Percentiles rank a stretch among this genome's conserved stretches.
These are phyloP conservation scores for Tylopilus sp. DNA, from an alignment of 768 basidiomycete genomes.

Conservation along the genomic window DNA sequence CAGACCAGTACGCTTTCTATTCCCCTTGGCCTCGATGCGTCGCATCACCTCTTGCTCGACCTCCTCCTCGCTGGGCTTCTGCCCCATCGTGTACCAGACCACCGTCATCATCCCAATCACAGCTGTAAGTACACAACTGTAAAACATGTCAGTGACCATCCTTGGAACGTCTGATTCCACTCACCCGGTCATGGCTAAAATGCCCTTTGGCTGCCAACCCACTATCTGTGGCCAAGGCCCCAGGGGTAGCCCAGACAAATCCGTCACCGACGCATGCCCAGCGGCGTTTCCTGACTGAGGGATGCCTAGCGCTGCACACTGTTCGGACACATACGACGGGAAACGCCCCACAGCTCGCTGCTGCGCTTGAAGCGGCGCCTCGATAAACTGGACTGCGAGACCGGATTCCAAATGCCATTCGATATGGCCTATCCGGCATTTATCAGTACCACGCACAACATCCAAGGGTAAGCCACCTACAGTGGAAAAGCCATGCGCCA, in stretches of 20 bases:
- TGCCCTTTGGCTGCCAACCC: constrained; percentile 72
- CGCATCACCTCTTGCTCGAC: constrained; percentile 66
- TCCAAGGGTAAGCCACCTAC: constrained; percentile 38
- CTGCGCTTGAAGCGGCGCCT: constrained; percentile 74
- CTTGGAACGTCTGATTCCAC: too few species aligned
- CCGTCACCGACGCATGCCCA: constrained; percentile 65
- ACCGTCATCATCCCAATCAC: constrained; percentile 79
- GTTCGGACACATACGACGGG: constrained; percentile 62
- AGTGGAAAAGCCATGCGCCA: constrained; percentile 85
- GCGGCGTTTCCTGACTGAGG: constrained; percentile 83
- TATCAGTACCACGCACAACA: neutral
- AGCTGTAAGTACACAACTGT: constrained; percentile 78
- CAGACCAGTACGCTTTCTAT: constrained; percentile 43
- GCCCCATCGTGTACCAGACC: constrained; percentile 84
- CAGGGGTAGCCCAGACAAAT: constrained; percentile 59
- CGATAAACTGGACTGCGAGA: constrained; percentile 80
- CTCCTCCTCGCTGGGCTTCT: constrained; percentile 72
- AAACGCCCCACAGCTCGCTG: constrained; percentile 39
- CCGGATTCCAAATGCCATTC: constrained; percentile 87
- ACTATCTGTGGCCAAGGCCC: constrained; percentile 73
- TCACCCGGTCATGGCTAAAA: constrained; percentile 73
- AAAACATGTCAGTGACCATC: too few species aligned
- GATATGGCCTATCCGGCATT: constrained; percentile 55
- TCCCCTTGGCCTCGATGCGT: constrained; percentile 55
- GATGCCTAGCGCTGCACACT: constrained; percentile 63